A percentile compares a stretch with the other conserved stretches of the same genome.
Conservation (phyloP, 176 grass and related monocot species). For the maize (Zea mays) region DNA sequence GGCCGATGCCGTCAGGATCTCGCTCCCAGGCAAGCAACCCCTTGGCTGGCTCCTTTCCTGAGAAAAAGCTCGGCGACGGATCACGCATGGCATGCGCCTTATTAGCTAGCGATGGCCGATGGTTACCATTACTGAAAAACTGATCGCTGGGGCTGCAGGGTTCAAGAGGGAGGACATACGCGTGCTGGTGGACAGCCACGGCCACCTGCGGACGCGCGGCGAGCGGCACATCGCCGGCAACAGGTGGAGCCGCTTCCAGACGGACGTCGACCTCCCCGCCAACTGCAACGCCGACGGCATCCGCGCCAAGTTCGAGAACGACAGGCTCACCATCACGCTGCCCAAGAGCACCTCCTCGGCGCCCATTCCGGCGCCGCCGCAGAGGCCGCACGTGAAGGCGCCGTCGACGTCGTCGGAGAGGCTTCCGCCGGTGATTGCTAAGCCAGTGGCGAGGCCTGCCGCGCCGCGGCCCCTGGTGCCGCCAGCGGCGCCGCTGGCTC, state of each 20-base stretch:
- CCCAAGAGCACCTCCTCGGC: constrained; percentile 46
- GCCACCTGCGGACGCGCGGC: constrained; percentile 50
- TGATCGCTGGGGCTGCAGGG: constrained; percentile 33
- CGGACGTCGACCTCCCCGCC: constrained; percentile 46
- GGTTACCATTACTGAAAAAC: neutral
- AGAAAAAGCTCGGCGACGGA: neutral
- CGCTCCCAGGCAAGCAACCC: constrained; percentile 49
- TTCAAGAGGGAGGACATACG: constrained; percentile 65
- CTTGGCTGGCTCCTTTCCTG: neutral
- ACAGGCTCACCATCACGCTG: constrained; percentile 53
- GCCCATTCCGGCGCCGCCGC: neutral
- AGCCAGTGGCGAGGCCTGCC: neutral
- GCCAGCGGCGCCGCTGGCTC: neutral
- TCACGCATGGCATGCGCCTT: neutral
- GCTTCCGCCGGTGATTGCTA: neutral
- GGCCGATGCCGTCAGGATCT: constrained; percentile 38
- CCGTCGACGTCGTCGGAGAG: too few relatives aligned
- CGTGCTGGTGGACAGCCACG: constrained; percentile 63
- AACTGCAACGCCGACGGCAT: constrained; percentile 50
- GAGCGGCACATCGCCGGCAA: constrained; percentile 34
- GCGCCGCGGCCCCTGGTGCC: neutral
- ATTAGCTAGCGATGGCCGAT: too few relatives aligned
- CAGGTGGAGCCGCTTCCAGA: constrained; percentile 61
- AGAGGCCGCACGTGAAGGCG: too few relatives aligned
- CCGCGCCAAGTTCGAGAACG: constrained; percentile 78